phyloP scores from a whole-genome alignment of 1,284 basidiomycete species.

The Irpex lacteus region DNA sequence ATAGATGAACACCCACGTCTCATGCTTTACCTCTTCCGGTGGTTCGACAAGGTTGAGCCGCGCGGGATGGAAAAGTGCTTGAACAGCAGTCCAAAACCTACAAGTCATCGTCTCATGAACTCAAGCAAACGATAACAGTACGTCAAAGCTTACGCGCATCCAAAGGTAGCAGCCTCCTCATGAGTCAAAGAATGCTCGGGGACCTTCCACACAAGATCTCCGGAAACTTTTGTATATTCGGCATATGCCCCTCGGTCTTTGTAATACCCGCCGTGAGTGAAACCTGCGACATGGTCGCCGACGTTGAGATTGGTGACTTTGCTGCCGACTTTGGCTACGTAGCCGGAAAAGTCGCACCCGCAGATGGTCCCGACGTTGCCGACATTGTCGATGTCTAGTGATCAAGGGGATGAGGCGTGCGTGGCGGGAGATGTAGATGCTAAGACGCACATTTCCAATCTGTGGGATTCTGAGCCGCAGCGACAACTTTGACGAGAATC shows the following conservation, averaged over 20 bases:
- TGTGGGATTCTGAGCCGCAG: not conserved
- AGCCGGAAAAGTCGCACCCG: constrained; percentile 26
- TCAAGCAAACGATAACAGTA: constrained; percentile 14
- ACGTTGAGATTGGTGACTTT: constrained; percentile 19
- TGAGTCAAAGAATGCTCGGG: constrained; percentile 22
- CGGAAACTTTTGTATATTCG: constrained; percentile 36
- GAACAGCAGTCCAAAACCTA: not conserved
- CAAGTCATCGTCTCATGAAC: not conserved
- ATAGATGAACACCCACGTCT: not conserved
- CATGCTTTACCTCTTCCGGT: not conserved
- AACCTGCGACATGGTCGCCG: constrained; percentile 26
- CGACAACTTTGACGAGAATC: not conserved
- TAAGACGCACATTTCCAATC: not conserved
- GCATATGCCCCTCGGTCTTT: constrained; percentile 34
- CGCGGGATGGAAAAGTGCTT: not conserved
- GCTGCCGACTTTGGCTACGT: constrained; percentile 22
- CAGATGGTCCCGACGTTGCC: constrained; percentile 17
- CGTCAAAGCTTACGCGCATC: constrained; percentile 27
- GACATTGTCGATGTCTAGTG: not conserved
- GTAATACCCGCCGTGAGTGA: constrained; percentile 22
- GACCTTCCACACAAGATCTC: constrained; percentile 30
- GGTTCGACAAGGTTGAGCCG: not conserved
- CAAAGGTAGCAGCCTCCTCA: constrained; percentile 37
- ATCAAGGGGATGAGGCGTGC: not conserved
- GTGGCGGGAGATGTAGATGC: not conserved